phyloP scores from a whole-genome alignment of 2,329 filamentous ascomycete genomes.

The Colletotrichum caudatum region DNA sequence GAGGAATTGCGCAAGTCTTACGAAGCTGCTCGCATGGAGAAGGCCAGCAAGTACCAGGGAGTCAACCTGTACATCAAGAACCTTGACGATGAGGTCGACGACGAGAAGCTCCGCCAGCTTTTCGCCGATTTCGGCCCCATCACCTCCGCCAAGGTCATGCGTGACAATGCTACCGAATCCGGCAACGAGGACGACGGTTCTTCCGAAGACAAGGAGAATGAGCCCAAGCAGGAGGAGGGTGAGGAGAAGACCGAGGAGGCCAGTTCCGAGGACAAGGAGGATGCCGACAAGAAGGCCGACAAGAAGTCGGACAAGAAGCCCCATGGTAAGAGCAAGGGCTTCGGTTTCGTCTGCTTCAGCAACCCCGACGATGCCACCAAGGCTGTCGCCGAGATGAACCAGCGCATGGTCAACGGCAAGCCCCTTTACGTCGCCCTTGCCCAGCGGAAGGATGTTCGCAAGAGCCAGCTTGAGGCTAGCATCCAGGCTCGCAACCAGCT shows the following conservation, averaged over 20 bases:
- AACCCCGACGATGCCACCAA: slow-evolving; percentile 99
- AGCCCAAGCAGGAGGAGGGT: slow-evolving; percentile 57
- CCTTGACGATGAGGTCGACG: slow-evolving; percentile 94
- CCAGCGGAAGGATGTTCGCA: slow-evolving; percentile 99
- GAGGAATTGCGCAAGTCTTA: slow-evolving; percentile 99
- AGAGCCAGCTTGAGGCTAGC: slow-evolving; percentile 98
- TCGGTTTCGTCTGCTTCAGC: slow-evolving; percentile 99
- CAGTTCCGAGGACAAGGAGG: slow-evolving; percentile 61
- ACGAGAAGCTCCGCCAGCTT: slow-evolving; percentile 95
- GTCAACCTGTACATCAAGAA: slow-evolving; percentile 99
- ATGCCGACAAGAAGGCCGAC: slow-evolving; percentile 69
- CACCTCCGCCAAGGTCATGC: slow-evolving; percentile 99
- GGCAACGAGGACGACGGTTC: slow-evolving; percentile 68
- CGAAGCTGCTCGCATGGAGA: slow-evolving; percentile 96
- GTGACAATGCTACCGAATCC: slow-evolving; percentile 74
- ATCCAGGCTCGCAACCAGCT: slow-evolving; percentile 99
- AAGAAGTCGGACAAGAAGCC: slow-evolving; percentile 75
- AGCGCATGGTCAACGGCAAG: slow-evolving; percentile 98
- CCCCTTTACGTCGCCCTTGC: slow-evolving; percentile 97
- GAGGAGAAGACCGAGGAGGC: slow-evolving; percentile 60
- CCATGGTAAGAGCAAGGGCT: slow-evolving; percentile 96
- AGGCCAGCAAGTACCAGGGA: slow-evolving; percentile 98
- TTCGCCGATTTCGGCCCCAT: slow-evolving; percentile 94
- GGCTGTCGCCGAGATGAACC: slow-evolving; percentile 99
- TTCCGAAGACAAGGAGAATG: slow-evolving; percentile 60